Evolutionary conservation across 148 eudicot species (phyloP).

Genomic region (Cornus kousa): DNA sequence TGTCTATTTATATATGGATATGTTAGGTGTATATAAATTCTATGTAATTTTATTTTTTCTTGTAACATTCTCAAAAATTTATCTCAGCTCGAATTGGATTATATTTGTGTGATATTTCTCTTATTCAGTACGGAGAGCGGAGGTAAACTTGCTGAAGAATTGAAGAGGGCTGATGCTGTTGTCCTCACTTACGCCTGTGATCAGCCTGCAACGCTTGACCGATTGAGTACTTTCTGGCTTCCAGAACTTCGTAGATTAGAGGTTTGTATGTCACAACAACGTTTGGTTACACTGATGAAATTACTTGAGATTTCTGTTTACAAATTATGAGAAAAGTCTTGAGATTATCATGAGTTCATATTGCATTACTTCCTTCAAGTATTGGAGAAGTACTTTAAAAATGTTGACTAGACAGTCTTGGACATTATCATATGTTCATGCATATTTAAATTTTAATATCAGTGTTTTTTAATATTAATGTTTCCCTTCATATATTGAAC

Average conservation of each 20-base stretch:
- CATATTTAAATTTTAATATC: neutral
- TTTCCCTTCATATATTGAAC: conserved; percentile 15
- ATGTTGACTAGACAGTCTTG: too few species aligned
- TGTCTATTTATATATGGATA: neutral
- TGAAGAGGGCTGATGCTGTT: conserved; percentile 70
- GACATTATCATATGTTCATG: too few species aligned
- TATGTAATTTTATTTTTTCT: neutral
- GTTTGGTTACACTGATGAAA: neutral
- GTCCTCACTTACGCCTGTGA: conserved; percentile 83
- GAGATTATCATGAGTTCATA: neutral
- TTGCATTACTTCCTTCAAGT: too few species aligned
- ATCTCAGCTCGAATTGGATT: neutral
- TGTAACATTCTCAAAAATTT: neutral
- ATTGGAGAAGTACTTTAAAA: too few species aligned
- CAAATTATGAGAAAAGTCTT: neutral
- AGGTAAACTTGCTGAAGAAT: conserved; percentile 59
- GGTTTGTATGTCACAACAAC: conserved; percentile 26
- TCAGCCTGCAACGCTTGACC: conserved; percentile 60
- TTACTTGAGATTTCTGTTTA: neutral
- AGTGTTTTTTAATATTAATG: neutral
- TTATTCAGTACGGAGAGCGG: conserved; percentile 52
- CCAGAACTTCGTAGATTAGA: conserved; percentile 78
- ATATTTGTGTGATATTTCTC: conserved; percentile 4
- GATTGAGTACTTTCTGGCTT: conserved; percentile 72
- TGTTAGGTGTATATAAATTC: neutral